Evolutionary conservation across 2,329 filamentous ascomycete species (phyloP).

Genomic region (Talaromyces rugulosus): DNA sequence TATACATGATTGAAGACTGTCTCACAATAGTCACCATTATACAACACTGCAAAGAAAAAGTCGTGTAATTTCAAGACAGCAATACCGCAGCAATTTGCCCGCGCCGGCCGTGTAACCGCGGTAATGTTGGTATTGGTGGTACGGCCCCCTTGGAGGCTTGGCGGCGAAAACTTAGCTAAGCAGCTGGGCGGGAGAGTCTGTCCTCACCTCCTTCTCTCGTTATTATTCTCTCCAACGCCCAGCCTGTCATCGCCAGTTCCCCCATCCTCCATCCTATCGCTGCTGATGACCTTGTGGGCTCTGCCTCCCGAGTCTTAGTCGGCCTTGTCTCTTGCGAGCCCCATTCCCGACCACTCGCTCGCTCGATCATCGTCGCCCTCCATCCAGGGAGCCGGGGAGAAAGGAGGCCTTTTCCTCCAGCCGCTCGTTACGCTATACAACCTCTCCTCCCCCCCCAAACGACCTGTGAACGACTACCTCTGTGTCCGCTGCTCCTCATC

Average conservation of each 20-base stretch:
- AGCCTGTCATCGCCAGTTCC: background rate
- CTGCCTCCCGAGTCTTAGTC: slow-evolving; percentile 21
- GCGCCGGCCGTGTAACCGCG: background rate
- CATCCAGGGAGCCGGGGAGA: slow-evolving; percentile 30
- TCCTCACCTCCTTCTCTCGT: slow-evolving; percentile 7
- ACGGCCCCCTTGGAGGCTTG: background rate
- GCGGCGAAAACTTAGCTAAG: background rate
- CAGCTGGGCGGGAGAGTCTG: background rate
- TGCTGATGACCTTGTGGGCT: slow-evolving; percentile 27
- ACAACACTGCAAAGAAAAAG: no score
- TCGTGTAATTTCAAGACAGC: background rate
- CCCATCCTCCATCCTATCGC: background rate
- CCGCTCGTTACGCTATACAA: slow-evolving; percentile 32
- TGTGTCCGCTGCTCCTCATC: no score
- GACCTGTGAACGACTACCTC: background rate
- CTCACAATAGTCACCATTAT: background rate
- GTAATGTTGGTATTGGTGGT: background rate
- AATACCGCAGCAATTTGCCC: background rate
- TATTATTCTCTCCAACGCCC: slow-evolving; percentile 19
- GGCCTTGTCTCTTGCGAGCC: slow-evolving; percentile 18
- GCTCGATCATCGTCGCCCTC: slow-evolving; percentile 23
- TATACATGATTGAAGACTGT: no score
- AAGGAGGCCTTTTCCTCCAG: slow-evolving; percentile 40
- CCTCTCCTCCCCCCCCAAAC: slow-evolving; percentile 15
- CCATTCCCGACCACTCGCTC: slow-evolving; percentile 21